A percentile compares a stretch with the other conserved stretches of the same genome.
Conservation (phyloP, 805 yeast species). For the Zygoascus ofunaensis region DNA sequence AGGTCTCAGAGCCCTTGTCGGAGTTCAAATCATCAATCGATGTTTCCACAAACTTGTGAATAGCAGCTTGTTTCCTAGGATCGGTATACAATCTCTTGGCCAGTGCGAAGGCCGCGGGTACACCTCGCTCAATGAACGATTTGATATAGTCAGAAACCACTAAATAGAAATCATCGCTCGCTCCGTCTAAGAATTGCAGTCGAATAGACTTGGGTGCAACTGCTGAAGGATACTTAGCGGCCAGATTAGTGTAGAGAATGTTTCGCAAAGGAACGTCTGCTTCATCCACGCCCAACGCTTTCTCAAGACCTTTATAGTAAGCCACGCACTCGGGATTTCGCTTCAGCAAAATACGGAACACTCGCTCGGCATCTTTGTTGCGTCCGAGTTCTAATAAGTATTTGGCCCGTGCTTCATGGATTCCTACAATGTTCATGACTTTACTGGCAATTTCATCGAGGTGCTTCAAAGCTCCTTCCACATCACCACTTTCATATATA, state of each 20-base stretch:
- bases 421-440: conserved; percentile 49
- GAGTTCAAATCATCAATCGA: conserved; percentile 8
- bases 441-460: conserved; percentile 46
- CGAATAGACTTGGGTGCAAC: conserved; percentile 78
- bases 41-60: conserved; percentile 45
- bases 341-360: conserved; percentile 60
- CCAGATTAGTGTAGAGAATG: conserved; percentile 55
- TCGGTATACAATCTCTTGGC: conserved; percentile 69
- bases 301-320: conserved; percentile 62
- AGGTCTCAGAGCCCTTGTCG: conserved; percentile 23
- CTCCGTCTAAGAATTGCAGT: conserved; percentile 36
- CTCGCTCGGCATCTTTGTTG: conserved; percentile 53
- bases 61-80: conserved; percentile 26
- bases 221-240: conserved; percentile 66
- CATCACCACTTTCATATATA: conserved; percentile 54
- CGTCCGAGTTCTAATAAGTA: conserved; percentile 51
- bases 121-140: conserved; percentile 63
- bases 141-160: conserved; percentile 48
- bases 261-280: conserved; percentile 36
- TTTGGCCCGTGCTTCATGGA: conserved; percentile 58
- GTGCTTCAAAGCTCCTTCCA: conserved; percentile 52
- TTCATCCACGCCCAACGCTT: conserved; percentile 48
- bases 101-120: conserved; percentile 82
- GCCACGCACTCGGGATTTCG: conserved; percentile 74
- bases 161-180: conserved; percentile 36